These are phyloP conservation scores for Papiliotrema terrestris DNA, from an alignment of 1,284 basidiomycete genomes.

Conservation along the genomic window DNA sequence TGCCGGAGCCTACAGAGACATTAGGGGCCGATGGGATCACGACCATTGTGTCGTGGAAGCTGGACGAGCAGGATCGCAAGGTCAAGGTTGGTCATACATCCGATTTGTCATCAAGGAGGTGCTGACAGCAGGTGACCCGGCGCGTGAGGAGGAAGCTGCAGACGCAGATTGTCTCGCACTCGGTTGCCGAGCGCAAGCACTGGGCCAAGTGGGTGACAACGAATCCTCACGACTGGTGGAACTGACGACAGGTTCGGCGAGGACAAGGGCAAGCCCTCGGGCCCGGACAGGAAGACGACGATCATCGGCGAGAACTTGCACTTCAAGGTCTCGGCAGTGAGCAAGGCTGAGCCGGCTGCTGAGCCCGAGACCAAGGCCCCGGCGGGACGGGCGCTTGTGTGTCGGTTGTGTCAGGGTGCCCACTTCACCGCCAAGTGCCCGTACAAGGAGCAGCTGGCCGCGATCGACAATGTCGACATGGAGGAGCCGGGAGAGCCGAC, in stretches of 20 bases:
- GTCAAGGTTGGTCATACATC: conserved; percentile 66
- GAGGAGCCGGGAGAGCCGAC: conserved; percentile 53
- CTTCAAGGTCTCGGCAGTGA: conserved; percentile 77
- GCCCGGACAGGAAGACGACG: conserved; percentile 91
- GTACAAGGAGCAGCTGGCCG: conserved; percentile 81
- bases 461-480: conserved; percentile 60
- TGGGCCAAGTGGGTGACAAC: conserved; percentile 78
- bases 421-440: conserved; percentile 99
- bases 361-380: conserved; percentile 71
- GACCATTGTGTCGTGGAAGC: conserved; percentile 74
- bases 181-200: conserved; percentile 86
- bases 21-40: conserved; percentile 86
- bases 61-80: conserved; percentile 91
- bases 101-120: neutral
- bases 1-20: conserved; percentile 55
- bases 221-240: too few relatives aligned
- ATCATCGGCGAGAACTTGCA: conserved; percentile 89
- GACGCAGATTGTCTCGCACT: conserved; percentile 88
- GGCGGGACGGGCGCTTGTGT: conserved; percentile 80
- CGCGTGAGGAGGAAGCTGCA: conserved; percentile 83
- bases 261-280: conserved; percentile 82
- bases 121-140: conserved; percentile 67
- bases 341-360: conserved; percentile 52
- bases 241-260: conserved; percentile 63
- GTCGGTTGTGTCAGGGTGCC: conserved; percentile 92